Evolutionary conservation across 2,329 filamentous ascomycete species (phyloP).

Genomic region (Penicillium verrucosum): DNA sequence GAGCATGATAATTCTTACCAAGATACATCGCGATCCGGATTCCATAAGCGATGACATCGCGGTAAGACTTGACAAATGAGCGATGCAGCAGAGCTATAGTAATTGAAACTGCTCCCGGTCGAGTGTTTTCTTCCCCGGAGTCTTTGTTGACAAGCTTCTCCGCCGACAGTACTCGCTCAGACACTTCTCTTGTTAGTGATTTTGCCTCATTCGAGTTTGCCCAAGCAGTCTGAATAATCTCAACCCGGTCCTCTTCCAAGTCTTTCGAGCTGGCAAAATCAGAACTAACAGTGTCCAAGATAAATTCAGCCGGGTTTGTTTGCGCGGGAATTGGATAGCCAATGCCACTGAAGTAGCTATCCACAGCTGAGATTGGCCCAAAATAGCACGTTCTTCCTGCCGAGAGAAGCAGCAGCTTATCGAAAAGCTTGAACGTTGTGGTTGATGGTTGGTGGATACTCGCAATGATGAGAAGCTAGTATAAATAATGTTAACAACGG

Average conservation of each 20-base stretch:
- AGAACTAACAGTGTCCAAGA: conserved; percentile 74
- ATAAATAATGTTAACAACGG: conserved; percentile 9
- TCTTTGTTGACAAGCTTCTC: conserved; percentile 28
- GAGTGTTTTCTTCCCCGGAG: conserved; percentile 20
- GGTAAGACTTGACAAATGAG: conserved; percentile 77
- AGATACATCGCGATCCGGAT: conserved; percentile 81
- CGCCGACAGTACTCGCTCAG: conserved; percentile 7
- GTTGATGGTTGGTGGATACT: conserved; percentile 86
- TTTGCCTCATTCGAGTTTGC: conserved; percentile 44
- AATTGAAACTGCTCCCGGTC: conserved; percentile 50
- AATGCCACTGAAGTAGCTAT: conserved; percentile 61
- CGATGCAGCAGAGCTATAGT: conserved; percentile 69
- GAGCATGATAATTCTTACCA: conserved; percentile 40
- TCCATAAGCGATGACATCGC: conserved; percentile 79
- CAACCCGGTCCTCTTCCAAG: conserved; percentile 50
- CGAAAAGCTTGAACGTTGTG: conserved; percentile 73
- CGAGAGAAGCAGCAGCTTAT: conserved; percentile 73
- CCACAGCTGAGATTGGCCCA: conserved; percentile 58
- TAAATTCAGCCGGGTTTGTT: conserved; percentile 75
- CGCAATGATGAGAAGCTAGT: conserved; percentile 69
- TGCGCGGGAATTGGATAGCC: conserved; percentile 64
- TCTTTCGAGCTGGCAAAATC: conserved; percentile 62
- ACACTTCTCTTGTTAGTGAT: conserved; percentile 30
- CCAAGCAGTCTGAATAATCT: conserved; percentile 58
- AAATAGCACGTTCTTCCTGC: conserved; percentile 70